Evolutionary conservation across 2,329 filamentous ascomycete species (phyloP), one percentile per base, ranked within the genome.

Genomic region (Fusarium chaquense): DNA sequence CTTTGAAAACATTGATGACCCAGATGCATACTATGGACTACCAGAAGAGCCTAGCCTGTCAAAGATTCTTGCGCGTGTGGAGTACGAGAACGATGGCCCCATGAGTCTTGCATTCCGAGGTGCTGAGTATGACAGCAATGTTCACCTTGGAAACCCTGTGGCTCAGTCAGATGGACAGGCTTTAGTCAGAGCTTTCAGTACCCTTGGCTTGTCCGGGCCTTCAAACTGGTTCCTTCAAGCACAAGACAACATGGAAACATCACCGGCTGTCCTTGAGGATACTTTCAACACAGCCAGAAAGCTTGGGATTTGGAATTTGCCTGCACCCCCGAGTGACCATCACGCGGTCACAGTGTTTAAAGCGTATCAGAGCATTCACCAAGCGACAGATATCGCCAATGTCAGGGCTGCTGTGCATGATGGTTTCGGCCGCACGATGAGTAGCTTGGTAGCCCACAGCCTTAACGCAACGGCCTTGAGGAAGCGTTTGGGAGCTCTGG

Each of bases 11-110:
- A 92, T 99, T 47, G 94, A 98, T 76, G 97, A 99, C 75, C 95
- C 94, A 3, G 96, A 99, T 78, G 91, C 94, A 1, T 99, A 97
- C 78, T 99, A 99, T 76, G 97, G 96, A 6, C 86, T 98, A 10
- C 88, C 93, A 43, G 92, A 97, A 78, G 88, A 88, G 41, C 87
- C 93, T 9, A 94, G 90, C 60, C 81, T 99, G 18, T 84, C 87
- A 18, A 93, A 91, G 13, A 91, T 98, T 1, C 83, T 98, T 62
- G 88, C 91, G 52, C 90, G 93, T 12, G 85, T 98, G 6, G 93
- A 97, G 71, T 95, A 98, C 76, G 96, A 99, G 80, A 90, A 90
- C 51, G 91, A 97, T 72, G 94, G 94, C 0, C 84, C 90, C 52
- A 97, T 97, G 76, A 95, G 92, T 69, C 85, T 99, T 20, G 90